These are phyloP conservation scores for Trifolium repens DNA, from an alignment of 306 rosid species.

Conservation along the genomic window DNA sequence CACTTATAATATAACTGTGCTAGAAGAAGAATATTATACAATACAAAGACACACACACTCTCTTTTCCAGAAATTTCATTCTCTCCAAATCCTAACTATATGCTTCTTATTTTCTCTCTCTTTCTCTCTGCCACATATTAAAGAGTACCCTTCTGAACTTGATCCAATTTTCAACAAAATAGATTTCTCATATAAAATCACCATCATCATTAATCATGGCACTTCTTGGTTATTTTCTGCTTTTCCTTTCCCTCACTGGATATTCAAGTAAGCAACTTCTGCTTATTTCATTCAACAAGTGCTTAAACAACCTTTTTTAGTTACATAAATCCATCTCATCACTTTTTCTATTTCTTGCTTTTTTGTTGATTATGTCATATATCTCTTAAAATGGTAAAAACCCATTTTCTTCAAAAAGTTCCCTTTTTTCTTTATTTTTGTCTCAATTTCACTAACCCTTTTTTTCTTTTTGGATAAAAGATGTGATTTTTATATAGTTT, in stretches of 20 bases:
- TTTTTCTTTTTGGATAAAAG: background rate
- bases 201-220: slow-evolving; percentile 60
- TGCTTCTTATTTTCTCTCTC: background rate
- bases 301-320: slow-evolving; percentile 18
- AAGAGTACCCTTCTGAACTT: background rate
- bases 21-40: slow-evolving; percentile 41
- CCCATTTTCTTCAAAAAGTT: slow-evolving; percentile 15
- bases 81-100: background rate
- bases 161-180: slow-evolving; percentile 29
- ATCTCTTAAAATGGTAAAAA: slow-evolving; percentile 24
- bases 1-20: slow-evolving; percentile 29
- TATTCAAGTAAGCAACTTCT: slow-evolving; percentile 74
- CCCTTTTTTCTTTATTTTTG: background rate
- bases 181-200: slow-evolving; percentile 25
- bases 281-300: slow-evolving; percentile 22
- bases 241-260: slow-evolving; percentile 63
- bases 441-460: background rate
- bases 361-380: background rate
- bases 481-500: slow-evolving; percentile 41
- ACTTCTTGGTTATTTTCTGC: slow-evolving; percentile 53
- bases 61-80: slow-evolving; percentile 49
- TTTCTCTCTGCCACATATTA: slow-evolving; percentile 29
- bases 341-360: background rate
- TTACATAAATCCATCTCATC: background rate
- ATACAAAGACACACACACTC: slow-evolving; percentile 43